phyloP scores from a whole-genome alignment of 2,329 filamentous ascomycete genomes.

The Trichoderma cornu-damae region DNA sequence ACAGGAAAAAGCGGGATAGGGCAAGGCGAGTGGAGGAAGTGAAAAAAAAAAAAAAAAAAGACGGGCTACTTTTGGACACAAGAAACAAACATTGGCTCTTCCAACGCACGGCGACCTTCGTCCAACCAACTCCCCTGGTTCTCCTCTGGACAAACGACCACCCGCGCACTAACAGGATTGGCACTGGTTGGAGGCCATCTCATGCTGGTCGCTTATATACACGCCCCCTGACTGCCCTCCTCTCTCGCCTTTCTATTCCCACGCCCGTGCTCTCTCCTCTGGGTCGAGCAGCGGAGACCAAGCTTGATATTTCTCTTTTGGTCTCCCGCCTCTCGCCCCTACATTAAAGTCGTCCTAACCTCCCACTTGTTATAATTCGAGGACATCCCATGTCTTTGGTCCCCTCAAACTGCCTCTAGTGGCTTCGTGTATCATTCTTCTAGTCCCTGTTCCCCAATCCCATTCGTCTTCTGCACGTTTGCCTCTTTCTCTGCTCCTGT shows the following conservation, averaged over 20 bases:
- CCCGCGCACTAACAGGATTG: conserved; percentile 15
- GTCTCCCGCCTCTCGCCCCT: conserved; percentile 13
- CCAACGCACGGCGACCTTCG: conserved; percentile 10
- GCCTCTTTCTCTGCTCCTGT: conserved; percentile 8
- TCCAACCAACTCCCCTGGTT: conserved; percentile 13
- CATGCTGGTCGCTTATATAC: conserved; percentile 7
- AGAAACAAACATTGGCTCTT: conserved; percentile 15
- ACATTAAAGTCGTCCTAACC: conserved; percentile 15
- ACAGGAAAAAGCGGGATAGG: background rate
- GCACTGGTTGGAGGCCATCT: conserved; percentile 15
- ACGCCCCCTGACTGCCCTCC: conserved; percentile 2
- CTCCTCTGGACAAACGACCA: conserved; percentile 13
- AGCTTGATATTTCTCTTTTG: conserved; percentile 17
- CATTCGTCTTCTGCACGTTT: conserved; percentile 15
- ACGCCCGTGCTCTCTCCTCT: conserved; percentile 1
- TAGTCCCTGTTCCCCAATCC: conserved; percentile 10
- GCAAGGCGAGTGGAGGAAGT: background rate
- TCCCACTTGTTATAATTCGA: conserved; percentile 18
- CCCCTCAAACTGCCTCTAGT: conserved; percentile 11
- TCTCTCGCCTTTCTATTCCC: background rate
- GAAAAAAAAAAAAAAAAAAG: background rate
- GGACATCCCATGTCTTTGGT: conserved; percentile 13
- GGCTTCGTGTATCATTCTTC: conserved; percentile 17
- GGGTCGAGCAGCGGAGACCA: conserved; percentile 10
- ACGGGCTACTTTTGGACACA: conserved; percentile 12